Evolutionary conservation across 331 rosid genomes (phyloP).

Genomic region (Pyrus hybrid): DNA sequence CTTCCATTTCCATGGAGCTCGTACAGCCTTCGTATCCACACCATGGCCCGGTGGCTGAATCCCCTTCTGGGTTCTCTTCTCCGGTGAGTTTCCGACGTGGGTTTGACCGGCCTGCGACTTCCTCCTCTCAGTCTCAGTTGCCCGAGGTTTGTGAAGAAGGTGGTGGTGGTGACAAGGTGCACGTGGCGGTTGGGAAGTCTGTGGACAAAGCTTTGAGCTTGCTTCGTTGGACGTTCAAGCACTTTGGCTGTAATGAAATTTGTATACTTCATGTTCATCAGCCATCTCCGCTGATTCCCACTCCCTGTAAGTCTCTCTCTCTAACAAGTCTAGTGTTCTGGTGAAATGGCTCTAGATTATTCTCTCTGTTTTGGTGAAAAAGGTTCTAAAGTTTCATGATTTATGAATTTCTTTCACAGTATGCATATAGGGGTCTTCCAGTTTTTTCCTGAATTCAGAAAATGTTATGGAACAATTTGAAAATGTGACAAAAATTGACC

Average conservation of each 20-base stretch:
- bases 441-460: neutral
- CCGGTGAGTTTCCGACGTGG: conserved; percentile 12
- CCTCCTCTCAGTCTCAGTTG: conserved; percentile 7
- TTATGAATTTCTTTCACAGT: neutral
- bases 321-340: neutral
- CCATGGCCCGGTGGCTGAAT: conserved; percentile 6
- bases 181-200: conserved; percentile 71
- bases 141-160: conserved; percentile 27
- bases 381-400: neutral
- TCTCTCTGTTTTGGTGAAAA: neutral
- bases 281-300: conserved; percentile 72
- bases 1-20: conserved; percentile 40
- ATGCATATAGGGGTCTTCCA: neutral
- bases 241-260: conserved; percentile 34
- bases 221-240: conserved; percentile 59
- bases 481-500: neutral
- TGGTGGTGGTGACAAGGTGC: conserved; percentile 15
- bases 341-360: neutral
- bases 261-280: conserved; percentile 59
- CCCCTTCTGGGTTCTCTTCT: conserved; percentile 32
- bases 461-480: neutral
- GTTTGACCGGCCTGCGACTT: conserved; percentile 10
- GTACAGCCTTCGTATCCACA: conserved; percentile 37
- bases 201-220: conserved; percentile 38
- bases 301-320: conserved; percentile 44